These are phyloP conservation scores for Chlamydomonas eustigma DNA, from an alignment of 139 green algal species.

Conservation along the genomic window DNA sequence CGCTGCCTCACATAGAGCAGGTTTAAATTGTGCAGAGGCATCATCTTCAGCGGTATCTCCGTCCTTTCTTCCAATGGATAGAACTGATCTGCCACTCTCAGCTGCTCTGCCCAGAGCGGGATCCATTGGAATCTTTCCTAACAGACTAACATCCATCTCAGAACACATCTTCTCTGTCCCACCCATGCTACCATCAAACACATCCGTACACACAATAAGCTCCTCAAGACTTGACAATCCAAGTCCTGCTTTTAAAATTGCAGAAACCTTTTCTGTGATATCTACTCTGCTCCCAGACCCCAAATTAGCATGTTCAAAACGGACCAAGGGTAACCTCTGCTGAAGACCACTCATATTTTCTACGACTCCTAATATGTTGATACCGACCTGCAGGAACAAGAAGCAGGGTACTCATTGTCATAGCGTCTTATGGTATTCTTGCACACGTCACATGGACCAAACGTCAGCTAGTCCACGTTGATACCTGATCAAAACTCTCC, in stretches of 20 bases:
- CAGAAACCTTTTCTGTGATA: conserved; percentile 37
- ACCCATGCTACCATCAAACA: conserved; percentile 64
- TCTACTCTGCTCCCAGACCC: conserved; percentile 10
- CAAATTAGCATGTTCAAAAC: conserved; percentile 32
- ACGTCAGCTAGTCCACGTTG: no score
- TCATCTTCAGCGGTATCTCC: neutral
- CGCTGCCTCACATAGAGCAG: neutral
- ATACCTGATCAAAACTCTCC: no score
- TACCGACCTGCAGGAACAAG: conserved; percentile 24
- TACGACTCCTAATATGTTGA: conserved; percentile 89
- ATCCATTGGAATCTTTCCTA: conserved; percentile 86
- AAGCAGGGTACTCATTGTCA: no score
- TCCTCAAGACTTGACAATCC: neutral
- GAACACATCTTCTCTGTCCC: conserved; percentile 71
- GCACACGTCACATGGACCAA: no score
- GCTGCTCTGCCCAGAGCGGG: conserved; percentile 56
- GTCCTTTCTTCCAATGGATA: neutral
- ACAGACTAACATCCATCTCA: conserved; percentile 73
- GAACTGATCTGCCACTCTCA: conserved; percentile 63
- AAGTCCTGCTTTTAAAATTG: conserved; percentile 16
- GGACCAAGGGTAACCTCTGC: conserved; percentile 42
- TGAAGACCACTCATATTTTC: conserved; percentile 94
- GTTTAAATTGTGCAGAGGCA: neutral
- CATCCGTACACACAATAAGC: conserved; percentile 37
- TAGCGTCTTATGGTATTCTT: no score